Base-by-base conservation (phyloP, 2,329 filamentous ascomycete genomes). In the Pestalotiopsis sp. region DNA sequence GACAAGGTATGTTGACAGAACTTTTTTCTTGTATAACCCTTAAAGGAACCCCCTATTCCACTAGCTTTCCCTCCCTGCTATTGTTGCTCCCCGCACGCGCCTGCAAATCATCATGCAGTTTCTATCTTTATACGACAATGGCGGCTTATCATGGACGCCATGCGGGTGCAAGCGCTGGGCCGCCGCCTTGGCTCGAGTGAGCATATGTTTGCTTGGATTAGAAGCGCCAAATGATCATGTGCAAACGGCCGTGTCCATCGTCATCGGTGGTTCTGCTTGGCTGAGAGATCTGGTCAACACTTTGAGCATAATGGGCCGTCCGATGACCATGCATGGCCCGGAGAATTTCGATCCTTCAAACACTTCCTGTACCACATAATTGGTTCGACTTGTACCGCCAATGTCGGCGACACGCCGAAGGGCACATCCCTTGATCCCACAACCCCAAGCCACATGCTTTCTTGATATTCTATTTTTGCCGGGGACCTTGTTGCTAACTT, bases 1-100 rank as follows among this genome's bases (percentile, higher is more conserved):
- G 92, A 93, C 73, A 95, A 96, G 82, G 92, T 91, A 83, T 68
- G 85, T 84, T 71, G 63, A 36, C 20, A 63, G 3, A 64, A 25
- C 39, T n/a, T 25, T 52, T 71, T 60, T 64, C 70, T 23, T 66
- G 73, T 70, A 36, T 23, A 69, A 23, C 39, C 20, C 27, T 41
- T 52, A 5, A 25, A 25, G 61, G n/a, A 20, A 23, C 12, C 11
- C 45, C 45, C 20, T 52, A n/a, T 52, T 17, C 9, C 17, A n/a
- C 7, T 36, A 36, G 31, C 31, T 52, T n/a, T 39, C 4, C 59
- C 36, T 31, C 14, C 12, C 59, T 38, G 14, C 31, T 13, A 20
- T 62, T 62, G 27, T 6, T 27, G 45, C 45, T 52, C 17, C 27
- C n/a, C n/a, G 59, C 45, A 52, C 17, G 4, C 59, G 23, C 31